phyloP scores from a whole-genome alignment of 164 flowering plant species.

The Sedum album region DNA sequence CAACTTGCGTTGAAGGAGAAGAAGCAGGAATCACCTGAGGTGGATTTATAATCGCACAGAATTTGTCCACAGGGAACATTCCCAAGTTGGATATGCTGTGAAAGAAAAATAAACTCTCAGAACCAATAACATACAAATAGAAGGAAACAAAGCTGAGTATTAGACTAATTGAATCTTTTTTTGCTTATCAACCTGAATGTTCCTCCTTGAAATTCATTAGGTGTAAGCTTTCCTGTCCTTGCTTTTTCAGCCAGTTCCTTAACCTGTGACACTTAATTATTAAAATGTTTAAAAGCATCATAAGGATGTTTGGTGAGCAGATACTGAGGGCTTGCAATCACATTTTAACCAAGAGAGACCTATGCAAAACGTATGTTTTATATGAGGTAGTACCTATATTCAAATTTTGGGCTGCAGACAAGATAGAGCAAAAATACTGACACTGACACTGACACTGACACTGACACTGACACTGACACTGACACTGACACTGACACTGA shows the following conservation, averaged over 20 bases:
- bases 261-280: constrained; percentile 36
- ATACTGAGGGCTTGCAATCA: neutral
- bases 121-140: neutral
- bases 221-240: constrained; percentile 74
- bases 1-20: neutral
- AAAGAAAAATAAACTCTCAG: neutral
- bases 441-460: neutral
- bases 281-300: neutral
- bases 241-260: constrained; percentile 95
- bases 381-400: neutral
- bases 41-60: constrained; percentile 96
- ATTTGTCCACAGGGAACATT: constrained; percentile 94
- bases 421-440: neutral
- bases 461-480: no score
- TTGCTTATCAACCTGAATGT: constrained; percentile 66
- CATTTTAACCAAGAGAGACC: neutral
- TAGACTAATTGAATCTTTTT: neutral
- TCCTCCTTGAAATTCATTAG: constrained; percentile 93
- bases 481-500: no score
- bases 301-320: neutral
- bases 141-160: neutral
- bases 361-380: neutral
- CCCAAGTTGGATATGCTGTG: constrained; percentile 99
- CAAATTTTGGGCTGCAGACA: neutral
- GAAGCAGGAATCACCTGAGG: constrained; percentile 61